phyloP scores from a whole-genome alignment of 495 filamentous ascomycete genomes.

The Schizothecium vesticola region DNA sequence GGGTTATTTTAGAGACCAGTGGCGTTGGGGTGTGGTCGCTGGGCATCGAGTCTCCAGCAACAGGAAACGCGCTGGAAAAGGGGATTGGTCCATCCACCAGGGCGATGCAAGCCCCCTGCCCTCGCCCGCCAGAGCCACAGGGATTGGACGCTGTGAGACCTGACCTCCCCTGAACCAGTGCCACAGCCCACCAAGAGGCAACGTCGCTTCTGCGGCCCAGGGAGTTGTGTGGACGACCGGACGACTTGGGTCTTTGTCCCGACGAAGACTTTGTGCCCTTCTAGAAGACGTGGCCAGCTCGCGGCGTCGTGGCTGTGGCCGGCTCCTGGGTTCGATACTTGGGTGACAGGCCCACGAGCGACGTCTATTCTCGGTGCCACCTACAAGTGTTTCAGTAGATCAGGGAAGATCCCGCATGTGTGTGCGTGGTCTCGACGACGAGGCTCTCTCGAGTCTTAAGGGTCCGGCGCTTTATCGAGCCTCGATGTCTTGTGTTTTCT shows the following conservation, averaged over 20 bases:
- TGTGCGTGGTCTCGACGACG: neutral
- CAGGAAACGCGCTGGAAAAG: constrained; percentile 8
- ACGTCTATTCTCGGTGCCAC: neutral
- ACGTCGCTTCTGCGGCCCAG: neutral
- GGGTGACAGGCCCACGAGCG: neutral
- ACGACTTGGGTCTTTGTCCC: neutral
- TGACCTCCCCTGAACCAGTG: neutral
- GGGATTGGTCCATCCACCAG: constrained; percentile 15
- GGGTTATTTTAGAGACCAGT: constrained; percentile 21
- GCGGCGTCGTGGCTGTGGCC: neutral
- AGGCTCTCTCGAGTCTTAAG: neutral
- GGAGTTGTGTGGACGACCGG: neutral
- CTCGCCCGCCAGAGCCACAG: constrained; percentile 14
- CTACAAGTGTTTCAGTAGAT: neutral
- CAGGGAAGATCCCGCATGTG: neutral
- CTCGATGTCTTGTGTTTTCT: neutral
- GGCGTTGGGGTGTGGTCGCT: constrained; percentile 10
- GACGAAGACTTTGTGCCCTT: neutral
- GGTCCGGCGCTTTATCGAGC: neutral
- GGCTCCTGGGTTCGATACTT: neutral
- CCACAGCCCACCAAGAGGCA: constrained; percentile 4
- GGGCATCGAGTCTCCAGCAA: constrained; percentile 16
- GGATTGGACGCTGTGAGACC: neutral
- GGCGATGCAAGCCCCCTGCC: constrained; percentile 14
- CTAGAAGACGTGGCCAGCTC: neutral